phyloP scores from a whole-genome alignment of 2,329 filamentous ascomycete genomes.

The Aureobasidium subglaciale region DNA sequence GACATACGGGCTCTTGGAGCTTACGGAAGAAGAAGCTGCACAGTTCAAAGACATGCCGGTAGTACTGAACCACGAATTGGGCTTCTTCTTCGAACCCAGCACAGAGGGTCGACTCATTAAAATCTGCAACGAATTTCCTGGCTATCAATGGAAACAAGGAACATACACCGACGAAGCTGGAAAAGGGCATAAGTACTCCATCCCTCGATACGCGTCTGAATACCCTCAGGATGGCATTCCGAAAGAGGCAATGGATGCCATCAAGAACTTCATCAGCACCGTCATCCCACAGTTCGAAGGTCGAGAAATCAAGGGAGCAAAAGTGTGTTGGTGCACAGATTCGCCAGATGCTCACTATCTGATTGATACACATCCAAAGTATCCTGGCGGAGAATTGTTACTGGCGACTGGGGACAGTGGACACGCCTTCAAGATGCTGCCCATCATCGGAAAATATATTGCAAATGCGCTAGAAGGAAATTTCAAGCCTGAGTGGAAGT shows the following conservation, averaged over 20 bases:
- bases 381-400: conserved; percentile 32
- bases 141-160: conserved; percentile 31
- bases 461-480: conserved; percentile 41
- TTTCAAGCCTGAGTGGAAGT: conserved; percentile 10
- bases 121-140: conserved; percentile 51
- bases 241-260: conserved; percentile 12
- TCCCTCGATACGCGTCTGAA: conserved; percentile 9
- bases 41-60: conserved; percentile 44
- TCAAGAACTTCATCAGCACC: conserved; percentile 3
- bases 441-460: conserved; percentile 45
- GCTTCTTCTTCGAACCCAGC: conserved; percentile 46
- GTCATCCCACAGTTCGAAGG: conserved; percentile 46
- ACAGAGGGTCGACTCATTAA: conserved; percentile 41
- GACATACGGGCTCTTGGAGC: conserved; percentile 47
- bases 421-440: conserved; percentile 49
- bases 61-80: conserved; percentile 42
- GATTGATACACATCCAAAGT: conserved; percentile 43
- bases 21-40: conserved; percentile 40
- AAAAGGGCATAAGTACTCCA: conserved; percentile 4
- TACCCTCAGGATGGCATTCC: conserved; percentile 12
- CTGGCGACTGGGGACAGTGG: conserved; percentile 47
- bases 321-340: conserved; percentile 53
- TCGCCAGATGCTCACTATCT: conserved; percentile 49
- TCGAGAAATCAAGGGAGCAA: conserved; percentile 43
- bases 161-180: conserved; percentile 4